Evolutionary conservation across 768 basidiomycete species (phyloP).

Genomic region (Russula sp.): DNA sequence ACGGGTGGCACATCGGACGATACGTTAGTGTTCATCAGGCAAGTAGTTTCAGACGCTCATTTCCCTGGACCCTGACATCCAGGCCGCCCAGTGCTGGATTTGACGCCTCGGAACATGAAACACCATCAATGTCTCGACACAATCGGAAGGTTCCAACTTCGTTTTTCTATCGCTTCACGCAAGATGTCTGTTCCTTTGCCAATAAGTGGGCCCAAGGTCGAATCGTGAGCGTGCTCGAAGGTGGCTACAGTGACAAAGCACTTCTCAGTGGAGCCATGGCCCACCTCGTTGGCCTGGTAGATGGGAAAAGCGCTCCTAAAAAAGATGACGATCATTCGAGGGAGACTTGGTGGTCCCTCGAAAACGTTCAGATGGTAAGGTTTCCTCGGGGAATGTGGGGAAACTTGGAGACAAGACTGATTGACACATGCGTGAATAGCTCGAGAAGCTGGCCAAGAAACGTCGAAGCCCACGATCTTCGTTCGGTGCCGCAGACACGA

Average conservation of each 20-base stretch:
- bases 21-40: slow-evolving; percentile 86
- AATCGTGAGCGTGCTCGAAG: slow-evolving; percentile 86
- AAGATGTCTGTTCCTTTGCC: slow-evolving; percentile 59
- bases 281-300: slow-evolving; percentile 63
- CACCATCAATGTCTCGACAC: slow-evolving; percentile 86
- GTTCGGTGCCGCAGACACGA: background rate
- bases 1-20: slow-evolving; percentile 62
- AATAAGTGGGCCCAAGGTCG: slow-evolving; percentile 57
- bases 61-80: slow-evolving; percentile 2
- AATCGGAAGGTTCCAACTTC: slow-evolving; percentile 79
- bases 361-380: slow-evolving; percentile 16
- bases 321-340: background rate
- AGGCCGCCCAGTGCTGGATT: slow-evolving; percentile 66
- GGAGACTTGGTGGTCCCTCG: slow-evolving; percentile 28
- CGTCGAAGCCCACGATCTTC: slow-evolving; percentile 9
- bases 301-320: slow-evolving; percentile 15
- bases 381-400: background rate
- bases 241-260: slow-evolving; percentile 90
- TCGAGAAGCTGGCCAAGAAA: slow-evolving; percentile 17
- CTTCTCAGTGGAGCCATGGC: slow-evolving; percentile 79
- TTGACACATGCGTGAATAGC: background rate
- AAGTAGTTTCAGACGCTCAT: slow-evolving; percentile 11
- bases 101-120: slow-evolving; percentile 92
- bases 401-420: background rate
- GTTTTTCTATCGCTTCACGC: slow-evolving; percentile 80